Evolutionary conservation across 176 grass and related monocot genomes (phyloP).

Genomic region (sorghum (Sorghum bicolor)): Sorghum_bicolor_NCBIv3 NC_012878.2:25629501-25630000

Average conservation of each 20-base stretch:
- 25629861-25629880: background rate
- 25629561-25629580: slow-evolving; percentile 75
- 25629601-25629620: slow-evolving; percentile 78
- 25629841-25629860: slow-evolving; percentile 32
- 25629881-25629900: background rate
- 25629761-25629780: slow-evolving; percentile 84
- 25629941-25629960: slow-evolving; percentile 25
- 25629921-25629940: background rate
- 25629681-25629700: background rate
- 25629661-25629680: background rate
- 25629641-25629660: slow-evolving; percentile 19
- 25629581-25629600: slow-evolving; percentile 54
- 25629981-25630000: background rate
- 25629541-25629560: slow-evolving; percentile 78
- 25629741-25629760: slow-evolving; percentile 63
- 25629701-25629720: slow-evolving; percentile 33
- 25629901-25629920: background rate
- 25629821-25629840: slow-evolving; percentile 27
- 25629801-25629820: slow-evolving; percentile 73
- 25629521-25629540: background rate
- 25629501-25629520: background rate
- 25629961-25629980: background rate
- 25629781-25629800: slow-evolving; percentile 57
- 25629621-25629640: slow-evolving; percentile 98
- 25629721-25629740: slow-evolving; percentile 79